Evolutionary conservation across 2,329 filamentous ascomycete species (phyloP).

Genomic region (Epichloe sylvatica): DNA sequence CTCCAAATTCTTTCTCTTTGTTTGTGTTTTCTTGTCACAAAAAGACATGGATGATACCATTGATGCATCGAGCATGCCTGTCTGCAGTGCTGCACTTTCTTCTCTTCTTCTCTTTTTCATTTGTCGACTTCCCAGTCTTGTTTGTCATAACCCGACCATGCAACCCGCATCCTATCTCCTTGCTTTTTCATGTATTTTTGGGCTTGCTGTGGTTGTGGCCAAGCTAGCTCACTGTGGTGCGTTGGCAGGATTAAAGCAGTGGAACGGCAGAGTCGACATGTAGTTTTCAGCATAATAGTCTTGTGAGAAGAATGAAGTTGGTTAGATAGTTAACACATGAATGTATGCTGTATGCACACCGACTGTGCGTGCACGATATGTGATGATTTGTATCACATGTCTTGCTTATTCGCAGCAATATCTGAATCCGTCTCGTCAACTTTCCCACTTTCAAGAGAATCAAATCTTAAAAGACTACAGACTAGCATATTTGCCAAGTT

Average conservation of each 20-base stretch:
- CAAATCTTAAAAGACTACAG: no score
- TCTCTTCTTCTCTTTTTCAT: slow-evolving; percentile 11
- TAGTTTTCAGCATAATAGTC: background rate
- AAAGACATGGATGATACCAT: slow-evolving; percentile 30
- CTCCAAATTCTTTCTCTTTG: slow-evolving; percentile 11
- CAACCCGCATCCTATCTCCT: background rate
- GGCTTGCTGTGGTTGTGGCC: background rate
- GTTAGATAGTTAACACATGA: background rate
- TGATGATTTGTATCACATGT: no score
- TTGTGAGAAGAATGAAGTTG: background rate
- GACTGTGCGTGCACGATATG: no score
- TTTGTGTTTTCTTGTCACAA: slow-evolving; percentile 17
- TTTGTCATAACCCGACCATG: background rate
- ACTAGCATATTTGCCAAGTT: background rate
- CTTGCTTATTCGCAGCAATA: no score
- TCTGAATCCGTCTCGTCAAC: no score
- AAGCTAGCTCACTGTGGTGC: background rate
- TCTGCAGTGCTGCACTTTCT: slow-evolving; percentile 12
- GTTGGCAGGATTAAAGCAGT: background rate
- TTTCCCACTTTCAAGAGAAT: no score
- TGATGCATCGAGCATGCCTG: slow-evolving; percentile 23
- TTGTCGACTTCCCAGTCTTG: slow-evolving; percentile 8
- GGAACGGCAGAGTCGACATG: background rate
- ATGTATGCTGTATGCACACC: background rate
- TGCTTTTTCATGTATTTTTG: background rate